phyloP scores from a whole-genome alignment of 805 yeast species.

The Candida dendrica region DNA sequence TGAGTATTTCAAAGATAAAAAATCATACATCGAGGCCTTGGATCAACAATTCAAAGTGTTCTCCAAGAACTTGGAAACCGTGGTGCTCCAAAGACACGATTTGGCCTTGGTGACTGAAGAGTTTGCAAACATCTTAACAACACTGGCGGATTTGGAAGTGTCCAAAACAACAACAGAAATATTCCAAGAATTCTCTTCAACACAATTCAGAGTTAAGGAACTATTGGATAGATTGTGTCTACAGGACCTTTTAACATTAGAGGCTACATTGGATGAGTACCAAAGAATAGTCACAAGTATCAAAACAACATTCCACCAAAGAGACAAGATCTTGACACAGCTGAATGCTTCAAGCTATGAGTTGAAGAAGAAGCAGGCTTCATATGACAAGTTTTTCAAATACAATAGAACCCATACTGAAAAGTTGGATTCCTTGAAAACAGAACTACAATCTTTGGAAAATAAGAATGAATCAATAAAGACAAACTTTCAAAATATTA shows the following conservation, averaged over 20 bases:
- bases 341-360: conserved; percentile 44
- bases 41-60: conserved; percentile 69
- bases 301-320: conserved; percentile 63
- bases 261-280: conserved; percentile 85
- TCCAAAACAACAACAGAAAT: conserved; percentile 59
- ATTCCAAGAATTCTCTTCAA: conserved; percentile 61
- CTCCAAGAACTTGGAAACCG: conserved; percentile 62
- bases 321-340: conserved; percentile 49
- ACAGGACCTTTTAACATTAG: conserved; percentile 82
- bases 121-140: conserved; percentile 46
- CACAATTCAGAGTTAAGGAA: conserved; percentile 65
- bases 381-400: conserved; percentile 37
- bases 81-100: conserved; percentile 71
- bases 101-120: conserved; percentile 64
- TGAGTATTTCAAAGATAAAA: conserved; percentile 65
- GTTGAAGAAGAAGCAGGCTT: conserved; percentile 36
- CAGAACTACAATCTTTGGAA: conserved; percentile 53
- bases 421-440: conserved; percentile 46
- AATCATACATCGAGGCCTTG: conserved; percentile 58
- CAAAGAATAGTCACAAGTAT: conserved; percentile 70
- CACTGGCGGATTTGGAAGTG: conserved; percentile 68
- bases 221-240: conserved; percentile 68
- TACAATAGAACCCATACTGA: conserved; percentile 53
- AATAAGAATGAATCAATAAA: conserved; percentile 46
- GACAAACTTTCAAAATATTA: conserved; percentile 54